A percentile compares a stretch with the other conserved stretches of the same genome.
phyloP scores from a whole-genome alignment of 805 yeast genomes.

The Kazachstania africana region DNA sequence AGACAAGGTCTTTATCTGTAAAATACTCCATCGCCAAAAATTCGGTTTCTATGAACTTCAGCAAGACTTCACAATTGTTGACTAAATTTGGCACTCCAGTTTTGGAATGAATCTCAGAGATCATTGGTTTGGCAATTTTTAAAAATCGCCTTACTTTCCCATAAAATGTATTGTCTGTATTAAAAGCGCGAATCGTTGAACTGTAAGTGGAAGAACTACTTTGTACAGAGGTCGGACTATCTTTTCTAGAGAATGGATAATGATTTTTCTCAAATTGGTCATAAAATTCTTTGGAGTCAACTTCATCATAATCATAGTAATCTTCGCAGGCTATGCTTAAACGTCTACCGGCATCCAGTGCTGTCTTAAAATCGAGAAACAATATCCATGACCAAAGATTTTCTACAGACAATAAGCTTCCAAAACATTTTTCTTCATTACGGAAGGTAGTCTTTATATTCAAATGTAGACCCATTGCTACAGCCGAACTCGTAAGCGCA shows the following conservation, averaged over 20 bases:
- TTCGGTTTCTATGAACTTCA: conserved; percentile 6
- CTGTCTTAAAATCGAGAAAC: conserved; percentile 13
- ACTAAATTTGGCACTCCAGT: conserved; percentile 7
- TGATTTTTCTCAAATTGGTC: neutral
- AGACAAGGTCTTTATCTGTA: conserved; percentile 4
- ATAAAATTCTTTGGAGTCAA: too few relatives aligned
- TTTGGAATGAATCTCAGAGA: conserved; percentile 4
- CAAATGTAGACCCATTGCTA: conserved; percentile 16
- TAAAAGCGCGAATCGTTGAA: neutral
- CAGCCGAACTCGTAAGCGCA: conserved; percentile 9
- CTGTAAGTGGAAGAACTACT: too few relatives aligned
- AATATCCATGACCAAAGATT: conserved; percentile 19
- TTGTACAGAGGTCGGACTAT: neutral
- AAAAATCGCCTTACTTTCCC: conserved; percentile 9
- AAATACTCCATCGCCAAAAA: conserved; percentile 7
- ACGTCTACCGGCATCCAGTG: conserved; percentile 19
- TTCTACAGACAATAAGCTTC: conserved; percentile 12
- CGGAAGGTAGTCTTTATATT: conserved; percentile 9
- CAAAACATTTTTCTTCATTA: conserved; percentile 10
- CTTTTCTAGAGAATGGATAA: too few relatives aligned
- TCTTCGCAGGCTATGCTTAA: conserved; percentile 4
- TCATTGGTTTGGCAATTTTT: conserved; percentile 11
- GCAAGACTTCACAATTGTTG: neutral
- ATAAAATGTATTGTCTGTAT: conserved; percentile 2
- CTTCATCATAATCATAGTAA: conserved; percentile 5